These are phyloP conservation scores for Zangia roseola DNA, from an alignment of 768 basidiomycete genomes.

Conservation along the genomic window DNA sequence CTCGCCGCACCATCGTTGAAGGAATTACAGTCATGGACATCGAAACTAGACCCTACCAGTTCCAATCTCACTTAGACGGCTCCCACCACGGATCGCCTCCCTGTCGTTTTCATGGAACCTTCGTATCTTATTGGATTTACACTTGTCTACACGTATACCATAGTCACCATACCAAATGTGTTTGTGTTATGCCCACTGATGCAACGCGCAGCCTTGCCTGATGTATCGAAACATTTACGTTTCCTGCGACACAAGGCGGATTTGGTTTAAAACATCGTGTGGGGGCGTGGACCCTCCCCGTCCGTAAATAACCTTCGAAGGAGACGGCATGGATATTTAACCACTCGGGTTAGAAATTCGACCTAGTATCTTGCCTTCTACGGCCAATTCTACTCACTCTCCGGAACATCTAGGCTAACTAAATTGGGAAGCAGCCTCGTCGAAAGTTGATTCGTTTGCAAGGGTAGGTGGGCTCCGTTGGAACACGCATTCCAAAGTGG, in stretches of 20 bases:
- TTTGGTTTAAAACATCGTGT: too few species aligned
- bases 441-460: not conserved
- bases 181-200: constrained; percentile 8
- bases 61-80: constrained; percentile 42
- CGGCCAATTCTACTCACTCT: not conserved
- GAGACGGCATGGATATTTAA: constrained; percentile 2
- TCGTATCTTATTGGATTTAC: constrained; percentile 19
- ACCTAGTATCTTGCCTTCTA: constrained; percentile 10
- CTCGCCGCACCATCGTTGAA: constrained; percentile 78
- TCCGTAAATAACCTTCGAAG: constrained; percentile 14
- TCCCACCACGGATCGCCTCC: not conserved
- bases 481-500: not conserved
- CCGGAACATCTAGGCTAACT: not conserved
- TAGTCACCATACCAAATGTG: constrained; percentile 16
- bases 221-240: constrained; percentile 2
- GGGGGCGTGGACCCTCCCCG: not conserved
- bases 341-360: constrained; percentile 9
- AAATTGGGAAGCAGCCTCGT: not conserved
- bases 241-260: not conserved
- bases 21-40: constrained; percentile 83
- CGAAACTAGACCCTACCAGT: constrained; percentile 82
- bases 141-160: constrained; percentile 28
- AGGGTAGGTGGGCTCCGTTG: not conserved
- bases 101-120: not conserved
- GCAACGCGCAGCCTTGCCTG: not conserved